Evolutionary conservation across 371 early-diverging fungal genomes (phyloP).

Genomic region (Globomyces sp.): DNA sequence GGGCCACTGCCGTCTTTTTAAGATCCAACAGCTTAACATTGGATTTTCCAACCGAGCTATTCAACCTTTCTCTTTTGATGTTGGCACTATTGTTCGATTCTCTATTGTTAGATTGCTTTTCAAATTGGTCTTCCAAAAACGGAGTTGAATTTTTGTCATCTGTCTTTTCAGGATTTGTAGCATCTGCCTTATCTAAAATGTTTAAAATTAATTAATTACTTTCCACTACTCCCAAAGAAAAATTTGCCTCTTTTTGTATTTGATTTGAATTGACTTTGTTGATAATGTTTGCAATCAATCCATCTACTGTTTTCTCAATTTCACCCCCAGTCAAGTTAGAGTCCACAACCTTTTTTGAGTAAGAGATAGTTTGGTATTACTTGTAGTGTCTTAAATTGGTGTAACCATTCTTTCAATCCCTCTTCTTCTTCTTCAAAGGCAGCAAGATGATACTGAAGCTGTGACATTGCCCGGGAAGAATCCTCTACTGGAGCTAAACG

Average conservation of each 20-base stretch:
- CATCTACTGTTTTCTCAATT: constrained; percentile 18
- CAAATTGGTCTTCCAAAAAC: no score
- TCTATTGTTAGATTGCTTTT: no score
- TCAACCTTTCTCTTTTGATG: no score
- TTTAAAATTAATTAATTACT: no score
- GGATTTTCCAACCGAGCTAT: no score
- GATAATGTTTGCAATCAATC: constrained; percentile 24
- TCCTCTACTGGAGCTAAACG: constrained; percentile 41
- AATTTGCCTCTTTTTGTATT: not conserved
- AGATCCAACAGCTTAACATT: no score
- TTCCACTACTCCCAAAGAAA: not conserved
- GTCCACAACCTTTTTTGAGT: constrained; percentile 32
- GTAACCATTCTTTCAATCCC: constrained; percentile 48
- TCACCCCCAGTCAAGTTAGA: constrained; percentile 9
- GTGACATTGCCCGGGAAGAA: constrained; percentile 31
- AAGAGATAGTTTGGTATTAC: constrained; percentile 18
- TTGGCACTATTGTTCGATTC: no score
- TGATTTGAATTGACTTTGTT: constrained; percentile 25
- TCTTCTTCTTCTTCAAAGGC: constrained; percentile 53
- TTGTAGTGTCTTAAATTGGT: constrained; percentile 44
- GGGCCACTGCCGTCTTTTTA: no score
- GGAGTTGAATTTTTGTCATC: no score
- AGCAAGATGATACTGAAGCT: constrained; percentile 50
- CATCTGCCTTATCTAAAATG: no score
- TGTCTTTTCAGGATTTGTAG: no score